Conservation (phyloP, 805 yeast genomes). For the Helenozyma baotianmanensis region DNA sequence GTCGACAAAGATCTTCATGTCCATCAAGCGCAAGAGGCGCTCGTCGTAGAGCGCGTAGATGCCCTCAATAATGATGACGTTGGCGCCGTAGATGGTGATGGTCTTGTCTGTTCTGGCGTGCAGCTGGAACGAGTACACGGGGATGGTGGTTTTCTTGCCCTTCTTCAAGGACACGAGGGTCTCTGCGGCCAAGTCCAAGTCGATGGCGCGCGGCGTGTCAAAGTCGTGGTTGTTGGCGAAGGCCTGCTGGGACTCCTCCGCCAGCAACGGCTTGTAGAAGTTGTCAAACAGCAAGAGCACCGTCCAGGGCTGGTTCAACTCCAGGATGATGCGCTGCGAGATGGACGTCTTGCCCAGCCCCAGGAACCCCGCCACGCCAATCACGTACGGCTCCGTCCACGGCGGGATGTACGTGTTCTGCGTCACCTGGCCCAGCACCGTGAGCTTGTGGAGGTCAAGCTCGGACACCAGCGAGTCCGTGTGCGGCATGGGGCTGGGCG, state of each 20-base stretch:
- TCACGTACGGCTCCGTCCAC: constrained; percentile 83
- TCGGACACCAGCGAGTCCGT: not conserved
- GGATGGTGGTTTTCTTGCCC: constrained; percentile 49
- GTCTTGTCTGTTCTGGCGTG: constrained; percentile 63
- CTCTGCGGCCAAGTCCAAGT: constrained; percentile 64
- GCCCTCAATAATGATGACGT: constrained; percentile 89
- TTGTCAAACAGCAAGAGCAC: constrained; percentile 86
- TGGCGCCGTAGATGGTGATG: constrained; percentile 87
- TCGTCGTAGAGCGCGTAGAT: constrained; percentile 75
- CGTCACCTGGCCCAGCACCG: not conserved
- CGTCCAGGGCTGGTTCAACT: constrained; percentile 88
- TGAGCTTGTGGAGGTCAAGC: not conserved
- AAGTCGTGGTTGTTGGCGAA: constrained; percentile 73
- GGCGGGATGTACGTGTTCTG: constrained; percentile 51
- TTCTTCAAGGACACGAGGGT: constrained; percentile 63
- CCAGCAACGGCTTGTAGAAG: constrained; percentile 72
- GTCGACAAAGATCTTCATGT: constrained; percentile 84
- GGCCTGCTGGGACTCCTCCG: constrained; percentile 60
- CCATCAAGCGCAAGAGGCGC: constrained; percentile 69
- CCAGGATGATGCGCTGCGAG: constrained; percentile 74
- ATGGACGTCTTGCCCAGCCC: constrained; percentile 94
- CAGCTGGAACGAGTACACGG: constrained; percentile 58
- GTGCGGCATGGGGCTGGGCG: constrained; percentile 3
- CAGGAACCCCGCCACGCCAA: constrained; percentile 73
- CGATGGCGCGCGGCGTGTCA: constrained; percentile 82